Evolutionary conservation across 1,139 yeast genomes (phyloP), one percentile per base, ranked within the genome.

Genomic region (Scheffersomyces quercinus): DNA sequence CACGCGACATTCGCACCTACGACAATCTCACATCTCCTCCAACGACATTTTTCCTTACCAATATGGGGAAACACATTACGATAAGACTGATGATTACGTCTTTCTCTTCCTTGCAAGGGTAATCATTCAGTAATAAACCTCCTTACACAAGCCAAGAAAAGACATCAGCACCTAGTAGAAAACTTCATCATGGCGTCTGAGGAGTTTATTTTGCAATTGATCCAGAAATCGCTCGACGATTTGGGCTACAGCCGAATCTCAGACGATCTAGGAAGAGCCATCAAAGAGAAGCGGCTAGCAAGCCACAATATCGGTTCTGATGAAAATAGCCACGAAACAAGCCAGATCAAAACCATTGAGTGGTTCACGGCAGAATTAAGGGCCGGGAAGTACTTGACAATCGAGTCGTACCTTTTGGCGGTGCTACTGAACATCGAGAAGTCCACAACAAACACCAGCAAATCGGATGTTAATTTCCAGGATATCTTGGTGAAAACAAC

Each of bases 191-290:
- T 52, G 59, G 52, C 59, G 51, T 55, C 67, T n/a, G 53, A 56
- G 36, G 64, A 64, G 37, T 67, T 68, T 46, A 56, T 67, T 32
- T 55, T 69, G 34, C 65, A 65, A 48, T 50, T 72, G 33, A 58
- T 71, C 36, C 66, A 63, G 43, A 56, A 58, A 34, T 50, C 75
- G 1, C 62, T 72, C 34, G 50, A 53, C 20, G 70, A 67, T 15
- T 55, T 66, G 35, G 71, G 72, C 11, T 67, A 63, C 42, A 46
- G 43, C 26, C 49, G 47, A 7, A 47, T 55, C 20, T 49, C 58
- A 14, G 56, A 51, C 7, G 40, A 43, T 5, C 41, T 59, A 29
- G 49, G 44, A 3, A 47, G 42, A 10, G 50, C 50, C 28, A 45
- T 53, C 35, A 41, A 48, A 31, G 43, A 44, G 35, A 40, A 42